phyloP scores from a whole-genome alignment of 345 rosid species.

The Aquilaria sinensis region DNA sequence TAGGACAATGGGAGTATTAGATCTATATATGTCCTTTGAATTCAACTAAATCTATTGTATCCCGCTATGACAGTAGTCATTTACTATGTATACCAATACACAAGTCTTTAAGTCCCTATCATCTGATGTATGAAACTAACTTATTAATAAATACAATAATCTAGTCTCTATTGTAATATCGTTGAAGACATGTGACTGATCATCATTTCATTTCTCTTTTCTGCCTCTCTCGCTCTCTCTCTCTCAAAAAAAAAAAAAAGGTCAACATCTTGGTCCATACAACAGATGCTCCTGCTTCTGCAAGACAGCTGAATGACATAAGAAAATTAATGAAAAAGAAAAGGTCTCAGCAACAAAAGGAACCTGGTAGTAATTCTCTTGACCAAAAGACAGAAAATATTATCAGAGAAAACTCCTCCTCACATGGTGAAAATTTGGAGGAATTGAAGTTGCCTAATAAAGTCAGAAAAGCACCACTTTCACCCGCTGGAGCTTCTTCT shows the following conservation, averaged over 20 bases:
- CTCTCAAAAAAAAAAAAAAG: slow-evolving; percentile 16
- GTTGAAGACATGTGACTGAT: no score
- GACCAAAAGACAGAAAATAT: slow-evolving; percentile 24
- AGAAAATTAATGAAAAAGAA: slow-evolving; percentile 64
- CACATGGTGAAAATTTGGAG: slow-evolving; percentile 25
- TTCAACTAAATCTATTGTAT: no score
- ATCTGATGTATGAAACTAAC: no score
- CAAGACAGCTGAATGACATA: slow-evolving; percentile 70
- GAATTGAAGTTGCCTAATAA: slow-evolving; percentile 22
- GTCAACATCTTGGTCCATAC: slow-evolving; percentile 85
- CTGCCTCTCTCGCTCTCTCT: no score
- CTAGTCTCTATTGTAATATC: no score
- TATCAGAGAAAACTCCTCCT: slow-evolving; percentile 17
- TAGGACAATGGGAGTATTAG: no score
- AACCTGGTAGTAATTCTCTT: slow-evolving; percentile 13
- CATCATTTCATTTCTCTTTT: no score
- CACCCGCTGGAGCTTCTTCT: slow-evolving; percentile 33
- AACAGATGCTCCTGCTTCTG: slow-evolving; percentile 63
- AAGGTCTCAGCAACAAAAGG: slow-evolving; percentile 30
- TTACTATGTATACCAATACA: no score
- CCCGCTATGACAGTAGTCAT: no score
- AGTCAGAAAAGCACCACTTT: slow-evolving; percentile 26
- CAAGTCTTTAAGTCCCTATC: no score
- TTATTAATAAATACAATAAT: no score
- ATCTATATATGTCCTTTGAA: no score